phyloP scores from a whole-genome alignment of 1,139 yeast genomes.

The Suhomyces maxii region DNA sequence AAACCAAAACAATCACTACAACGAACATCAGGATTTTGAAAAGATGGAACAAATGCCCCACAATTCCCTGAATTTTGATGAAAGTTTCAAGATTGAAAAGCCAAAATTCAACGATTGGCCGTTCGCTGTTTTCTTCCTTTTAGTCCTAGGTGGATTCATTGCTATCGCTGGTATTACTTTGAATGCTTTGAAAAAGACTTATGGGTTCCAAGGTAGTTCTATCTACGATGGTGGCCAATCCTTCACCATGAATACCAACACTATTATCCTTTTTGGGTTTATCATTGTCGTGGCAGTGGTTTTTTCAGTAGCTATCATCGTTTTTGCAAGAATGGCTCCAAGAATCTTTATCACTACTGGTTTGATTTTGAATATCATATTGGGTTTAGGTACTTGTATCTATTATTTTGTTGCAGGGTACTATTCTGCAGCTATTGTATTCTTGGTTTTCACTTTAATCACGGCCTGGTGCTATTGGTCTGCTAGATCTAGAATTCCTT shows the following conservation, averaged over 20 bases:
- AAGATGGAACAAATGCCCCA: slow-evolving; percentile 26
- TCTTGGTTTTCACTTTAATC: slow-evolving; percentile 60
- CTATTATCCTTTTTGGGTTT: slow-evolving; percentile 69
- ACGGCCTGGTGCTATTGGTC: slow-evolving; percentile 76
- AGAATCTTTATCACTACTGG: slow-evolving; percentile 69
- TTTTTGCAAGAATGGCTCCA: slow-evolving; percentile 65
- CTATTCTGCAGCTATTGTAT: slow-evolving; percentile 79
- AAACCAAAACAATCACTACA: slow-evolving; percentile 9
- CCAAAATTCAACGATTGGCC: slow-evolving; percentile 75
- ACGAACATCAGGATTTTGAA: slow-evolving; percentile 28
- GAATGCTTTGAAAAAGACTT: slow-evolving; percentile 58
- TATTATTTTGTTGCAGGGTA: slow-evolving; percentile 64
- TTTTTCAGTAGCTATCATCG: slow-evolving; percentile 55
- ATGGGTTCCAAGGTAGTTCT: slow-evolving; percentile 61
- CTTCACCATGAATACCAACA: slow-evolving; percentile 70
- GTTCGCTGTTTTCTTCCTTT: slow-evolving; percentile 61
- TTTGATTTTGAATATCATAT: slow-evolving; percentile 61
- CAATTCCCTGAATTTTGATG: slow-evolving; percentile 50
- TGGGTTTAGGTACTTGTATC: slow-evolving; percentile 76
- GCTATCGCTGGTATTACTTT: slow-evolving; percentile 71
- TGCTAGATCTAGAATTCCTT: slow-evolving; percentile 65
- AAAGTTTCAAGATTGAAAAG: slow-evolving; percentile 64
- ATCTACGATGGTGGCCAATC: slow-evolving; percentile 55
- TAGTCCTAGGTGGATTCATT: slow-evolving; percentile 65
- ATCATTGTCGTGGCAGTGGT: slow-evolving; percentile 62